phyloP scores from a whole-genome alignment of 768 basidiomycete genomes.

The Boletus sp. region DNA sequence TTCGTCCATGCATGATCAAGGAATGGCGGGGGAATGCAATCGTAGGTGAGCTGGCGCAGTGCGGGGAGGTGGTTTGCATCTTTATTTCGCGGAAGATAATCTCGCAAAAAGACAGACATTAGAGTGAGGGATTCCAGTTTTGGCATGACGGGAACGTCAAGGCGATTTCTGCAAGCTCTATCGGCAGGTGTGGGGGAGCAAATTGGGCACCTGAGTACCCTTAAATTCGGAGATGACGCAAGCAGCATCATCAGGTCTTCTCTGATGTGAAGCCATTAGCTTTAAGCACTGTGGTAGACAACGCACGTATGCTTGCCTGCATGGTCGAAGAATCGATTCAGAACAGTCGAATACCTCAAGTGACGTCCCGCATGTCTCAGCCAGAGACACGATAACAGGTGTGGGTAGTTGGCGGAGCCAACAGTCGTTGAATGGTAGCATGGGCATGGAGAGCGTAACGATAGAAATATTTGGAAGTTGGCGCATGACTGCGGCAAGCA shows the following conservation, averaged over 20 bases:
- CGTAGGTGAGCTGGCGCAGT: slow-evolving; percentile 30
- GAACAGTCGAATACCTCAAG: slow-evolving; percentile 29
- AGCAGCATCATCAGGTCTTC: slow-evolving; percentile 29
- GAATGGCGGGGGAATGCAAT: slow-evolving; percentile 30
- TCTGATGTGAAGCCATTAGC: slow-evolving; percentile 11
- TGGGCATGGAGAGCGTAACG: slow-evolving; percentile 27
- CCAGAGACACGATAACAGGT: slow-evolving; percentile 18
- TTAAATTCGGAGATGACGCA: slow-evolving; percentile 25
- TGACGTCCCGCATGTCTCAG: slow-evolving; percentile 26
- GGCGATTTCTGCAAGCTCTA: slow-evolving; percentile 14
- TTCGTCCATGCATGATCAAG: slow-evolving; percentile 27
- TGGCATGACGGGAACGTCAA: slow-evolving; percentile 27
- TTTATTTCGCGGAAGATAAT: slow-evolving; percentile 29
- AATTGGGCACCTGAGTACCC: slow-evolving; percentile 26
- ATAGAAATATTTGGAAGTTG: slow-evolving; percentile 25
- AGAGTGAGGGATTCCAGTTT: slow-evolving; percentile 26
- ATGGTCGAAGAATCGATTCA: slow-evolving; percentile 29
- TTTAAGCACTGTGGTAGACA: not conserved
- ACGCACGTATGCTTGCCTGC: slow-evolving; percentile 17
- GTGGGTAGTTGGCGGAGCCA: slow-evolving; percentile 28
- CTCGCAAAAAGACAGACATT: slow-evolving; percentile 27
- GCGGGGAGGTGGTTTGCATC: slow-evolving; percentile 27
- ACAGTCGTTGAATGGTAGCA: slow-evolving; percentile 21
- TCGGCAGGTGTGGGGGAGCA: slow-evolving; percentile 25
- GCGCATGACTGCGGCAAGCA: slow-evolving; percentile 22